Evolutionary conservation across 1,284 basidiomycete species (phyloP), one percentile per base, ranked within the genome.

Genomic region (Sporisorium graminicola): DNA sequence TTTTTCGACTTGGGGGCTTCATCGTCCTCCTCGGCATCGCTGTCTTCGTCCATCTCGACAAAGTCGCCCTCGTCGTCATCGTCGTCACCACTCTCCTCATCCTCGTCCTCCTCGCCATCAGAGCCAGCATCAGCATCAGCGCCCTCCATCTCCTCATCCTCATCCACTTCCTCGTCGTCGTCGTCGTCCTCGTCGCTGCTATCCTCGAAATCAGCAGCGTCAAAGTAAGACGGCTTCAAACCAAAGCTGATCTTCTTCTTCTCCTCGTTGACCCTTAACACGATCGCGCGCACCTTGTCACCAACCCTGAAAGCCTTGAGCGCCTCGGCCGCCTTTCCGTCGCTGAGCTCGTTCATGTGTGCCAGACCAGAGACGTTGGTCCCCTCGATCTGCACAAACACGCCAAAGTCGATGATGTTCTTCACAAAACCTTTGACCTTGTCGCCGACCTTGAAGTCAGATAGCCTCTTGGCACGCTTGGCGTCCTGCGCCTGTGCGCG

Each of bases 301-400:
- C 94, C 94, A 85, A 93, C 91, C 37, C 90, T 89, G 89, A 97
- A 97, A 29, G 91, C 91, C 68, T 90, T 90, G 47, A 97, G 88
- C 2, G 94, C 94, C 63, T 92, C 87, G 27, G 88, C 68, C 20
- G 68, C 20, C 60, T 75, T 63, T 27, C 67, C 66, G 53, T 71
- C 77, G 24, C 68, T 65, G 24, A 78, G 43, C 59, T 77, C 70
- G 58, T 74, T 79, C 86, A 94, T 94, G 87, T 99, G 97, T 86
- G 96, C 98, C 12, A 99, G 88, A 6, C 97, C 97, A 63, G 90
- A 92, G 54, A 98, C 88, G 80, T 92, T 92, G 1, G 92, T 92
- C 16, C 90, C 92, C 12, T 93, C 90, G 46, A 98, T 91, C 84
- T 92, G 90, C 58, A 99, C 90, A 87, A 99, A 98, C 42, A 98